Evolutionary conservation across 805 yeast species (phyloP).

Genomic region (Diddensiella transvaalensis): DNA sequence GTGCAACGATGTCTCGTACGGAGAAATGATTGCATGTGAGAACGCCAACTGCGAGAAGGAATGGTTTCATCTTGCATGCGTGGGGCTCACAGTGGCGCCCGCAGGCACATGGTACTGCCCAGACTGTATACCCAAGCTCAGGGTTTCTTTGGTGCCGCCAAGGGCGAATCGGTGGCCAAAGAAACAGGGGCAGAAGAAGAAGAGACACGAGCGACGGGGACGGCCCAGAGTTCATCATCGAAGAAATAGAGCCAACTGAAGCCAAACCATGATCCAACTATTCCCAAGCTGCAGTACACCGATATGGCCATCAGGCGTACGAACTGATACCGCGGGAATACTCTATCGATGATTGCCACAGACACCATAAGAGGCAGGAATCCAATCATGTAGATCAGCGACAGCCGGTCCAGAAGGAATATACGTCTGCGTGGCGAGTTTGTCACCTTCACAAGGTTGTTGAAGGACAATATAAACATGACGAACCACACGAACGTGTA

Average conservation of each 20-base stretch:
- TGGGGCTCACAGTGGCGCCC: slow-evolving; percentile 75
- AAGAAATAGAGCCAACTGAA: slow-evolving; percentile 84
- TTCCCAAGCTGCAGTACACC: slow-evolving; percentile 82
- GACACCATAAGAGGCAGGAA: slow-evolving; percentile 60
- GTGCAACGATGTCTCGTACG: slow-evolving; percentile 48
- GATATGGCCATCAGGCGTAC: slow-evolving; percentile 77
- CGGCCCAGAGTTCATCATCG: slow-evolving; percentile 47
- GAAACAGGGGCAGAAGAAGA: too few species aligned
- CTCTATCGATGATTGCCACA: slow-evolving; percentile 54
- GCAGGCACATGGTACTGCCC: slow-evolving; percentile 77
- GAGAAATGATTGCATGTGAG: slow-evolving; percentile 92
- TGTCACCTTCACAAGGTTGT: slow-evolving; percentile 41
- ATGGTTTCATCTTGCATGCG: slow-evolving; percentile 93
- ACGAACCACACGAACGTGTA: slow-evolving; percentile 86
- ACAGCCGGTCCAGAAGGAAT: slow-evolving; percentile 68
- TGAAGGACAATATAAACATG: slow-evolving; percentile 66
- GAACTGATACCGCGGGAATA: slow-evolving; percentile 61
- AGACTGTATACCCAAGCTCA: slow-evolving; percentile 41
- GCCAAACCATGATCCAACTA: slow-evolving; percentile 82
- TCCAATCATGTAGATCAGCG: slow-evolving; percentile 62
- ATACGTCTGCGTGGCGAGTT: slow-evolving; percentile 26
- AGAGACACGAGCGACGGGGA: not conserved
- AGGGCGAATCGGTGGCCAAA: too few species aligned
- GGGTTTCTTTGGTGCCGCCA: not conserved
- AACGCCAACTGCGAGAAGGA: slow-evolving; percentile 71